These are phyloP conservation scores for Arctium minus DNA, from an alignment of 129 eudicot species.

Conservation along the genomic window DNA sequence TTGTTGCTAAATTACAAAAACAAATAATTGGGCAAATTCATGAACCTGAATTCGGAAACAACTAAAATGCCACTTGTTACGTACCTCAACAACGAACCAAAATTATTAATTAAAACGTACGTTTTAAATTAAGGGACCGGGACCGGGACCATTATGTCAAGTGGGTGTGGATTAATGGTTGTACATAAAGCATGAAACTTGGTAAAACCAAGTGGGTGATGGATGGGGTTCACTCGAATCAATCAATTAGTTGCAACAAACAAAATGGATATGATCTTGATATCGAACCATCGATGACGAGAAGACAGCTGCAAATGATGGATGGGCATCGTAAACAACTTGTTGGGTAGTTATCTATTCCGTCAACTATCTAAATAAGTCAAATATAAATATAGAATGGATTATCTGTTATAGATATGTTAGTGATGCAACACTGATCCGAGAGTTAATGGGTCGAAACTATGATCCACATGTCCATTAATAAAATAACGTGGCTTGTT, in stretches of 20 bases:
- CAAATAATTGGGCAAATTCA: not conserved
- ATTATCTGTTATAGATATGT: not conserved
- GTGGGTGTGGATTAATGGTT: constrained; percentile 6
- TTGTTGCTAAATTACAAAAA: constrained; percentile 12
- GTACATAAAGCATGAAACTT: not conserved
- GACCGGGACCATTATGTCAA: not conserved
- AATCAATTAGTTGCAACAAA: not conserved
- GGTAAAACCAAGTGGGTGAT: constrained; percentile 11
- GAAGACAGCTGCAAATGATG: constrained; percentile 29
- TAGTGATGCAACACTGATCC: not conserved
- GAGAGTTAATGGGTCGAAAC: not conserved
- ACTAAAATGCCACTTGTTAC: not conserved
- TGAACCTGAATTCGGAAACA: not conserved
- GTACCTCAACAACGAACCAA: not conserved
- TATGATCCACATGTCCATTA: no score
- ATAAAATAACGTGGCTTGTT: no score
- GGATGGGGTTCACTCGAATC: not conserved
- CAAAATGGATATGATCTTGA: constrained; percentile 1
- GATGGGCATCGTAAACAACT: constrained; percentile 6
- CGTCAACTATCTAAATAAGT: not conserved
- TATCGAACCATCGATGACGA: constrained; percentile 2
- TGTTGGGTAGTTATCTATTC: constrained; percentile 8
- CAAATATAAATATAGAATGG: not conserved
- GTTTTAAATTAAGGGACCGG: not conserved
- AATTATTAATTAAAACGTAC: not conserved